phyloP scores from a whole-genome alignment of 192 early-diverging fungal genomes.

The Chytriomyces sp. region DNA sequence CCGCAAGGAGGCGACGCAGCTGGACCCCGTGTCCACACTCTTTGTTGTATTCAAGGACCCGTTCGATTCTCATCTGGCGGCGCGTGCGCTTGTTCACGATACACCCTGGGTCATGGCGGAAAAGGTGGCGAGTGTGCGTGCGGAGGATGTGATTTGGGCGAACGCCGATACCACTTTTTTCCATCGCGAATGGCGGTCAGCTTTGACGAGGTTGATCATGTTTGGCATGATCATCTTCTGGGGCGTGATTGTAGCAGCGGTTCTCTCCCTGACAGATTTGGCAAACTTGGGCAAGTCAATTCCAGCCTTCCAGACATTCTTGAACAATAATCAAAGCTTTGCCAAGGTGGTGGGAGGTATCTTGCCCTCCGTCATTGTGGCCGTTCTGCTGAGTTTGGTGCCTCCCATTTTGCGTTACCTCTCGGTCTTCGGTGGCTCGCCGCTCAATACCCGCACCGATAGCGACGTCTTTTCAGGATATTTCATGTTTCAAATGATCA shows the following conservation, averaged over 20 bases:
- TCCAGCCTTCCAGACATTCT: constrained; percentile 53
- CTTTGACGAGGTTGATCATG: constrained; percentile 53
- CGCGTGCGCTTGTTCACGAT: constrained; percentile 64
- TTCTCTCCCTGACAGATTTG: constrained; percentile 58
- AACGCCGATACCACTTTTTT: constrained; percentile 65
- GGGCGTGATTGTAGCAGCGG: constrained; percentile 65
- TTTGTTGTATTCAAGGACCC: constrained; percentile 83
- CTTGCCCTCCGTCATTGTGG: constrained; percentile 70
- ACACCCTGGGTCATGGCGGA: constrained; percentile 66
- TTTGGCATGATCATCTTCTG: constrained; percentile 70
- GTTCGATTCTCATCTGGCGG: constrained; percentile 80
- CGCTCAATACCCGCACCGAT: constrained; percentile 60
- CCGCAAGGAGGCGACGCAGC: too few species aligned
- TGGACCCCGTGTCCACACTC: constrained; percentile 53
- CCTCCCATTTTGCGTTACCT: constrained; percentile 68
- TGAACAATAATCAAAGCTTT: constrained; percentile 42
- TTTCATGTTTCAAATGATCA: constrained; percentile 67
- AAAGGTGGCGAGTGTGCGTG: constrained; percentile 64
- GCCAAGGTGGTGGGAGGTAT: constrained; percentile 72
- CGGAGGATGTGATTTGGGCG: constrained; percentile 82
- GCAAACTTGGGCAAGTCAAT: constrained; percentile 52
- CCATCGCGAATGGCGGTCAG: constrained; percentile 54
- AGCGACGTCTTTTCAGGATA: constrained; percentile 68
- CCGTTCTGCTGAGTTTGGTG: constrained; percentile 69
- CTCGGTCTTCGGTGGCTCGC: constrained; percentile 61